Evolutionary conservation across 2,329 filamentous ascomycete species (phyloP).

Genomic region (Penicillium sp.): DNA sequence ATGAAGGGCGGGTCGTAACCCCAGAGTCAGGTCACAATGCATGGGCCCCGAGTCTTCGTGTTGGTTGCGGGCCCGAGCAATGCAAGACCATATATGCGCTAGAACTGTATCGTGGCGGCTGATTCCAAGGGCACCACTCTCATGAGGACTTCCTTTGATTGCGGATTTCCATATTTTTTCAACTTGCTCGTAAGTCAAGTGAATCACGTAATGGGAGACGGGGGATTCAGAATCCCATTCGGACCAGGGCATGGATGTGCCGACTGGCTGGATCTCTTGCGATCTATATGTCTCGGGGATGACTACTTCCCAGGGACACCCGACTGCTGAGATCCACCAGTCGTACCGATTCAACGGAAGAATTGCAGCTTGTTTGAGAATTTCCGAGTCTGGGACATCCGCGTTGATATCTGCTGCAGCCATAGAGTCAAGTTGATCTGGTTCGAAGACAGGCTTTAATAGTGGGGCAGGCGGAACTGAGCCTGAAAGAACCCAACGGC

Average conservation of each 20-base stretch:
- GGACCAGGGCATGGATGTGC: conserved; percentile 40
- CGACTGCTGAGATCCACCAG: conserved; percentile 43
- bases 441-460: conserved; percentile 42
- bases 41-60: conserved; percentile 5
- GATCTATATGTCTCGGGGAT: conserved; percentile 12
- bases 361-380: conserved; percentile 22
- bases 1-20: conserved; percentile 5
- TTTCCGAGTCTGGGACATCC: conserved; percentile 23
- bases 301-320: conserved; percentile 9
- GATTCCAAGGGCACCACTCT: conserved; percentile 20
- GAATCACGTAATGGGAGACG: conserved; percentile 36
- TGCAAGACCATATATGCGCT: conserved; percentile 49
- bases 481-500: conserved; percentile 7
- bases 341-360: conserved; percentile 52
- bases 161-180: conserved; percentile 32
- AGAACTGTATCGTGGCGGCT: conserved; percentile 50
- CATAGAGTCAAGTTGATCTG: conserved; percentile 38
- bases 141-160: conserved; percentile 1
- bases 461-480: not conserved
- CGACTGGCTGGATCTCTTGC: conserved; percentile 31
- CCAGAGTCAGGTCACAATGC: conserved; percentile 14
- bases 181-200: conserved; percentile 41
- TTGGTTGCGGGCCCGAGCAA: conserved; percentile 44
- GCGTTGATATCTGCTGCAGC: conserved; percentile 28
- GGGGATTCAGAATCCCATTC: conserved; percentile 43